Percentiles rank a stretch among this genome's conserved stretches.
These are phyloP conservation scores for Quercus tomentella DNA, from an alignment of 331 rosid species.

Conservation along the genomic window DNA sequence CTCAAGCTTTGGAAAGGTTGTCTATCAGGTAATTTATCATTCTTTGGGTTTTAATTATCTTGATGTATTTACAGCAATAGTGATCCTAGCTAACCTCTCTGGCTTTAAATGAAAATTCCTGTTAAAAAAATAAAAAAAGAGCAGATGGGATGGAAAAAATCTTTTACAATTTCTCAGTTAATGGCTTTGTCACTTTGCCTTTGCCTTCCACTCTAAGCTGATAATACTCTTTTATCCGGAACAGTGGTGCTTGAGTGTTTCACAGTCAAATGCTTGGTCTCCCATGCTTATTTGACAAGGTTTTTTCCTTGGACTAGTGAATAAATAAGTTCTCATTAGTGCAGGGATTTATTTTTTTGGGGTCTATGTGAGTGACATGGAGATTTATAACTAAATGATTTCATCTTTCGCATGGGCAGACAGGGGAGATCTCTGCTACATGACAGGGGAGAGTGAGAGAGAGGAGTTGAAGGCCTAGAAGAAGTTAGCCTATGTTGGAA, in stretches of 20 bases:
- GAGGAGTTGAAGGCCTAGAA: not conserved
- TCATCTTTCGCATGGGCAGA: not conserved
- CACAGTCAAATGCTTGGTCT: not conserved
- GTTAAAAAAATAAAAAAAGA: not conserved
- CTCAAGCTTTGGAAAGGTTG: slow-evolving; percentile 70
- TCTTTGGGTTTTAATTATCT: not conserved
- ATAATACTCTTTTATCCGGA: not conserved
- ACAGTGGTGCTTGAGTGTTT: not conserved
- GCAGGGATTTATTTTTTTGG: no score
- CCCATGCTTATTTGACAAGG: not conserved
- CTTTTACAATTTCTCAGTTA: not conserved
- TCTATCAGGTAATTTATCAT: slow-evolving; percentile 59
- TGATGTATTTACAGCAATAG: not conserved
- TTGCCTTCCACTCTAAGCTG: not conserved
- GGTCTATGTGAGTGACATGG: not conserved
- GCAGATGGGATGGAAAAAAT: not conserved
- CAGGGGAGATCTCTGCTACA: not conserved
- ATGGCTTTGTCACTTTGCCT: not conserved
- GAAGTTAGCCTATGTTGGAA: not conserved
- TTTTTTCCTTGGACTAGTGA: not conserved
- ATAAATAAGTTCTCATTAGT: not conserved
- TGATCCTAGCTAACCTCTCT: not conserved
- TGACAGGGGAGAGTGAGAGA: not conserved
- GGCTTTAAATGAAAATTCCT: not conserved
- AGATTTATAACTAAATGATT: not conserved